Base-by-base conservation (phyloP, 2,329 filamentous ascomycete species). In the Colletotrichum sublineola region DNA sequence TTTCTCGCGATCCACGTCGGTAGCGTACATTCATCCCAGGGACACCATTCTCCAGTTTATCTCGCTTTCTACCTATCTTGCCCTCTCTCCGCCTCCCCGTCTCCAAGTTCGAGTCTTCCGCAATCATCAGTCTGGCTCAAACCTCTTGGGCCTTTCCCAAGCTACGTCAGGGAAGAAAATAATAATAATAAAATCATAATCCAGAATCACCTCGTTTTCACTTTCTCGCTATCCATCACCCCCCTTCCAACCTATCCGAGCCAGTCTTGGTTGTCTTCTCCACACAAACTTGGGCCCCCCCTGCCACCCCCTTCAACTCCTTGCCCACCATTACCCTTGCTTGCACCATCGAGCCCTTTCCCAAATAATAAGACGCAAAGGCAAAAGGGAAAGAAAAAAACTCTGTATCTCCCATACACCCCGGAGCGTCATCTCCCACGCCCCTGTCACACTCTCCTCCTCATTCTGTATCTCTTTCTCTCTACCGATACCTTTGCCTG, bases 331-430 rank as follows among this genome's bases (percentile, higher is more conserved):
- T 64, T 44, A 72, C 58, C 69, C 69, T 72, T 72, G 65, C 69
- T 68, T 72, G 64, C 68, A 67, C 50, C 57, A 68, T 68, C 52
- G 36, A 63, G 64, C 18, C 69, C 69, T 60, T 71, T 55, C 69
- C 69, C 65, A 65, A 72, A 68, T 15, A 63, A 71, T 46, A 62
- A 71, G 64, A 71, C 60, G 69, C 66, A 72, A 61, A 72, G 65
- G 69, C 69, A 64, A 58, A 71, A 62, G 50, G 55, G 61, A 53
- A 68, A 20, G 24, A 36, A 58, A 52, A 63, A 63, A 68, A 68
- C 56, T 52, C 44, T 40, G 38, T 55, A 46, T 69, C 53, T 69
- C 65, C 18, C 52, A 61, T 46, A 66, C 58, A n/a, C 69, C 53
- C 60, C 65, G 44, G 58, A 69, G 58, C 53, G 53, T 72, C 65